Percentiles rank a stretch among this genome's conserved stretches.
Evolutionary conservation across 2,329 filamentous ascomycete species (phyloP).

Genomic region (Diaporthe citriasiana): DNA sequence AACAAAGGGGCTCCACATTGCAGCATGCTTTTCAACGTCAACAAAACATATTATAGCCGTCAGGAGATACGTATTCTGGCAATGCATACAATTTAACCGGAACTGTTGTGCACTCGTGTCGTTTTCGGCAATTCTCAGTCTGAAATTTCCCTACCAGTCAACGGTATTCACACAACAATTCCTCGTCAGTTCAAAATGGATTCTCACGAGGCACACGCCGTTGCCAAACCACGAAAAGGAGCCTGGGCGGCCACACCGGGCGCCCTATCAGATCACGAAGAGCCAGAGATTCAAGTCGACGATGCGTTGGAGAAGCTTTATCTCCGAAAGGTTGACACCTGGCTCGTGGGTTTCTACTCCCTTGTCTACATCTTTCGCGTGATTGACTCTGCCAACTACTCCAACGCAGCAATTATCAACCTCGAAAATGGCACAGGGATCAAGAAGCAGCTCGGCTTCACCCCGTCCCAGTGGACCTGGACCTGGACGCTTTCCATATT

Average conservation of each 20-base stretch:
- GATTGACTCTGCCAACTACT: conserved; percentile 22
- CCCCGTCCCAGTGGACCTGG: conserved; percentile 17
- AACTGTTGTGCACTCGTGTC: background rate
- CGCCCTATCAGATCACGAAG: background rate
- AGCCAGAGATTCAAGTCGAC: background rate
- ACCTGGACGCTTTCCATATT: conserved; percentile 17
- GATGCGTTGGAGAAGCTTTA: background rate
- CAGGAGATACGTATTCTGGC: background rate
- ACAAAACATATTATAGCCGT: background rate
- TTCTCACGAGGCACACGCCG: background rate
- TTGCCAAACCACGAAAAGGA: background rate
- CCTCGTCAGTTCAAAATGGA: background rate
- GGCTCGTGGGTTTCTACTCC: conserved; percentile 17
- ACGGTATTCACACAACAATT: background rate
- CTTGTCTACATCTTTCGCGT: conserved; percentile 20
- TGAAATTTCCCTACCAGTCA: background rate
- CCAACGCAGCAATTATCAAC: conserved; percentile 18
- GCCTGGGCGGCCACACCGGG: background rate
- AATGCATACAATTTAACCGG: background rate
- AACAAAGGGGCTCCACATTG: background rate
- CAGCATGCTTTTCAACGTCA: background rate
- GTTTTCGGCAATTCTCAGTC: background rate
- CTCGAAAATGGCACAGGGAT: conserved; percentile 10
- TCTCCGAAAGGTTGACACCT: conserved; percentile 16
- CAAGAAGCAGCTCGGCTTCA: conserved; percentile 25